Evolutionary conservation across 2,329 filamentous ascomycete genomes (phyloP).

Genomic region (Microdochium nivale): DNA sequence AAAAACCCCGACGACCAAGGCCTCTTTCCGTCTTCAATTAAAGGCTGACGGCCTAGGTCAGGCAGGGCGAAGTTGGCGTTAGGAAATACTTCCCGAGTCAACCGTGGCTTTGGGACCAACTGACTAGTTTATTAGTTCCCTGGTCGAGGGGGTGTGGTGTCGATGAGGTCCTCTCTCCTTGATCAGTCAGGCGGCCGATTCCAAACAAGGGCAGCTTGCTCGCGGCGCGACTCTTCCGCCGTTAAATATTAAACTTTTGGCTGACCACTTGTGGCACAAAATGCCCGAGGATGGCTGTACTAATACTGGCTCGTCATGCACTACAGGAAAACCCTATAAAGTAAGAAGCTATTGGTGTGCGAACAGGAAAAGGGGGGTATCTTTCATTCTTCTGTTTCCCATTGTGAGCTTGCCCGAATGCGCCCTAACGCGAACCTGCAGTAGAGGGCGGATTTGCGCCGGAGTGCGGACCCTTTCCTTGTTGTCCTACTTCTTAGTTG

Average conservation of each 20-base stretch:
- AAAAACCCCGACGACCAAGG: too few relatives aligned
- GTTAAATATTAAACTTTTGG: neutral
- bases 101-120: too few relatives aligned
- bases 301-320: neutral
- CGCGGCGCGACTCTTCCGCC: too few relatives aligned
- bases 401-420: neutral
- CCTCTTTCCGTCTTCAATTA: too few relatives aligned
- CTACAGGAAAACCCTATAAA: neutral
- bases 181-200: too few relatives aligned
- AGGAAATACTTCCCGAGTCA: too few relatives aligned
- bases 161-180: too few relatives aligned
- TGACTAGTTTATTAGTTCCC: too few relatives aligned
- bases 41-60: too few relatives aligned
- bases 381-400: neutral
- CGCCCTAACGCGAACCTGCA: neutral
- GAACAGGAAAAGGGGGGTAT: neutral
- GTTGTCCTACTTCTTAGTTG: slow-evolving; percentile 13
- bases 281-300: neutral
- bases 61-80: too few relatives aligned
- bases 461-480: neutral
- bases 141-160: too few relatives aligned
- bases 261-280: neutral
- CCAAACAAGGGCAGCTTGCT: too few relatives aligned
- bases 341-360: neutral
- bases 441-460: neutral